These are phyloP conservation scores for Furcasterigmium sp. DNA, from an alignment of 2,329 filamentous ascomycete genomes.

Conservation along the genomic window DNA sequence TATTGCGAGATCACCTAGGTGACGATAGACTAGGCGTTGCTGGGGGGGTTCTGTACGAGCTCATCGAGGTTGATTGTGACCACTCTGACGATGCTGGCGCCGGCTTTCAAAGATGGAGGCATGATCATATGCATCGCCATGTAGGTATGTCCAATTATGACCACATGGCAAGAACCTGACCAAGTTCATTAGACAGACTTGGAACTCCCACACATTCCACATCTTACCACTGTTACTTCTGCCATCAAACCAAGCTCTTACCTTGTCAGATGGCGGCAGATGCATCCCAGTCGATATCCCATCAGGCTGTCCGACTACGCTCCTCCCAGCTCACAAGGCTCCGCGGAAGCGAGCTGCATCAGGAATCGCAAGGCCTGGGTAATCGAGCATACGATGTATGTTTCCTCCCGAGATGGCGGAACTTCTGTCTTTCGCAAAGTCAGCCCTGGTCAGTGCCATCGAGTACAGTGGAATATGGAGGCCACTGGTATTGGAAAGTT, in stretches of 20 bases:
- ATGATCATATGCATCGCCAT: slow-evolving; percentile 37
- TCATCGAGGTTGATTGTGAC: slow-evolving; percentile 39
- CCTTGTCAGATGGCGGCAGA: slow-evolving; percentile 29
- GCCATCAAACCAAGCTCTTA: slow-evolving; percentile 31
- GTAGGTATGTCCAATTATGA: slow-evolving; percentile 17
- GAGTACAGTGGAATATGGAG: slow-evolving; percentile 32
- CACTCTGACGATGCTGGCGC: slow-evolving; percentile 38
- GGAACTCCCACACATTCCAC: slow-evolving; percentile 40
- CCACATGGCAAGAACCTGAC: slow-evolving; percentile 3
- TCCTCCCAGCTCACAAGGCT: slow-evolving; percentile 16
- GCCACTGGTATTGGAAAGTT: slow-evolving; percentile 21
- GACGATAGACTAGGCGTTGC: slow-evolving; percentile 38
- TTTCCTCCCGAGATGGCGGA: slow-evolving; percentile 30
- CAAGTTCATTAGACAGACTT: slow-evolving; percentile 28
- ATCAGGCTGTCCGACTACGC: slow-evolving; percentile 34
- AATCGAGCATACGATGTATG: slow-evolving; percentile 36
- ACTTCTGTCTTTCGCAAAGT: slow-evolving; percentile 30
- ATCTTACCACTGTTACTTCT: slow-evolving; percentile 38
- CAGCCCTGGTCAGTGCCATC: slow-evolving; percentile 32
- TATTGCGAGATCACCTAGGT: slow-evolving; percentile 36
- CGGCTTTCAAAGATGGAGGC: slow-evolving; percentile 40
- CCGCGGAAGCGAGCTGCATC: slow-evolving; percentile 25
- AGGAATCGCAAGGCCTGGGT: slow-evolving; percentile 34
- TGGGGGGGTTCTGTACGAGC: slow-evolving; percentile 38
- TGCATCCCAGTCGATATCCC: slow-evolving; percentile 30